Conservation (phyloP, 2,329 filamentous ascomycete genomes). For the Tolypocladium album region DNA sequence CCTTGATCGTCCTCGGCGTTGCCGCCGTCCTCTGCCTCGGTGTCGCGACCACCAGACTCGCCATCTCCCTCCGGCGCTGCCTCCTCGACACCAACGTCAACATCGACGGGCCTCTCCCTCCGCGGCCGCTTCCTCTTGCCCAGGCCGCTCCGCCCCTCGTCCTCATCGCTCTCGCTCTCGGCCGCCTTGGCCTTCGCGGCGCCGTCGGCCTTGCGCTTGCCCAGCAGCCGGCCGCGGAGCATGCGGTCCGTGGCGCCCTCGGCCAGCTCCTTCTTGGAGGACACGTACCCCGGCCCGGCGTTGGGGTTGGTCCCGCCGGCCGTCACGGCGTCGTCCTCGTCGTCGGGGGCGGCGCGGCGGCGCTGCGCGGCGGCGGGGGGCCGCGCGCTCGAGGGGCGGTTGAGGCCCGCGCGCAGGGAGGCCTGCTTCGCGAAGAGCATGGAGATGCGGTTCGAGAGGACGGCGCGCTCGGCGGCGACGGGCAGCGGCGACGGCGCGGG, state of each 20-base stretch:
- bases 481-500: conserved; percentile 14
- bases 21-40: background rate
- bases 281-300: conserved; percentile 30
- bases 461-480: conserved; percentile 24
- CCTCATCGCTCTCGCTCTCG: conserved; percentile 24
- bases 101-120: background rate
- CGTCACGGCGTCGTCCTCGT: conserved; percentile 12
- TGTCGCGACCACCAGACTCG: background rate
- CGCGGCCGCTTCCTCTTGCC: conserved; percentile 25
- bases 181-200: conserved; percentile 4
- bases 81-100: background rate
- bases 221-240: conserved; percentile 20
- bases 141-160: conserved; percentile 24
- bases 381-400: conserved; percentile 10
- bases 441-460: conserved; percentile 30
- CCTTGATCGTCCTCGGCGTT: background rate
- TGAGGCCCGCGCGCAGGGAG: conserved; percentile 20
- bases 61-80: background rate
- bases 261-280: conserved; percentile 10
- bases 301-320: conserved; percentile 19
- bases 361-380: conserved; percentile 1
- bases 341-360: conserved; percentile 1
- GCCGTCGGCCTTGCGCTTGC: conserved; percentile 7
- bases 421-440: conserved; percentile 25
- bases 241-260: conserved; percentile 12